A percentile compares a stretch with the other conserved stretches of the same genome.
phyloP scores from a whole-genome alignment of 176 grass and related monocot species.

The Cymbopogon citratus region DNA sequence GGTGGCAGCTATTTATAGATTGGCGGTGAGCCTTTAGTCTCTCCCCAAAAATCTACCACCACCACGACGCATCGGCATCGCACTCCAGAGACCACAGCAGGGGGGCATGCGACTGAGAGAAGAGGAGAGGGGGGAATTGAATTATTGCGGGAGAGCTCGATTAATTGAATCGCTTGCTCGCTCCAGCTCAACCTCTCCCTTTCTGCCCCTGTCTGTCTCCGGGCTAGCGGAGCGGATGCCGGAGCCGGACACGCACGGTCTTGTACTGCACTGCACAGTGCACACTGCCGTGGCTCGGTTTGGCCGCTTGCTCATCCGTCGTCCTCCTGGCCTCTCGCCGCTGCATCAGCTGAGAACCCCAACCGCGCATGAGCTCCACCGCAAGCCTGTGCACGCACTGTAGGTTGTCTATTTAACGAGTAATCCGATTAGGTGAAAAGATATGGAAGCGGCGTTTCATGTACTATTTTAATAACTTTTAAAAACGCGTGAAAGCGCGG shows the following conservation, averaged over 20 bases:
- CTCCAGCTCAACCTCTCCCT: slow-evolving; percentile 44
- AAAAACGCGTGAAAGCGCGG: too few species aligned
- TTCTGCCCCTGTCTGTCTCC: slow-evolving; percentile 18
- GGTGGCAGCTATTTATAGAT: slow-evolving; percentile 57
- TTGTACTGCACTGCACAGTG: not conserved
- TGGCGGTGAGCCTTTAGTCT: not conserved
- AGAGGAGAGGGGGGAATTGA: not conserved
- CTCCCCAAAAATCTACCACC: slow-evolving; percentile 23
- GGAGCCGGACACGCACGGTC: slow-evolving; percentile 1
- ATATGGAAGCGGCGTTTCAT: too few species aligned
- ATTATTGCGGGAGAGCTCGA: slow-evolving; percentile 20
- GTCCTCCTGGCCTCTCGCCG: slow-evolving; percentile 10
- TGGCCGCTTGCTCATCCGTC: not conserved
- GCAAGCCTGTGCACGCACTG: too few species aligned
- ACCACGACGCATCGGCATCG: not conserved
- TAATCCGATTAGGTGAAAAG: too few species aligned
- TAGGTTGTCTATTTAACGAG: too few species aligned
- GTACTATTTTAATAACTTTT: too few species aligned
- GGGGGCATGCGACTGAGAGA: not conserved
- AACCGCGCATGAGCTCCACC: too few species aligned
- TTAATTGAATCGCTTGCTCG: not conserved
- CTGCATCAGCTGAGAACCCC: not conserved
- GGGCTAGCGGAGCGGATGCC: not conserved
- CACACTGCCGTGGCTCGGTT: not conserved
- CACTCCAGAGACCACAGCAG: not conserved